phyloP scores from a whole-genome alignment of 805 yeast species.

The Wickerhamiella siamensis region DNA sequence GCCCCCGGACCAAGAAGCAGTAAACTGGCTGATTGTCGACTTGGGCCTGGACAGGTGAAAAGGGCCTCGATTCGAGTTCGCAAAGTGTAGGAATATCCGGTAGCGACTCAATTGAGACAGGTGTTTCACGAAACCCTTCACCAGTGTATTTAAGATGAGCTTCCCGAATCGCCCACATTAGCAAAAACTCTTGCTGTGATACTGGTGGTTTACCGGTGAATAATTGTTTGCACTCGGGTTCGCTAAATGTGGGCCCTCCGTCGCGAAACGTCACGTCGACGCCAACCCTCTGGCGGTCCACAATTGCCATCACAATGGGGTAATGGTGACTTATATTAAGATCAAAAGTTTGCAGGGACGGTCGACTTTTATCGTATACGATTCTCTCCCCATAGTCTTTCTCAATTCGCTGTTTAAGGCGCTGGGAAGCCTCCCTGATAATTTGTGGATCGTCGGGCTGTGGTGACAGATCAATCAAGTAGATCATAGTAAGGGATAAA shows the following conservation, averaged over 20 bases:
- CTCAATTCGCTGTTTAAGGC: constrained; percentile 9
- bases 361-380: constrained; percentile 1
- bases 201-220: constrained; percentile 5
- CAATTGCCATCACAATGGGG: constrained; percentile 10
- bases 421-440: constrained; percentile 9
- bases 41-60: not conserved
- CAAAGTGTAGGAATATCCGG: not conserved
- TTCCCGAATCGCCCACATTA: constrained; percentile 18
- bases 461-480: not conserved
- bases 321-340: constrained; percentile 15
- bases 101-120: constrained; percentile 1
- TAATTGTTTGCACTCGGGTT: constrained; percentile 6
- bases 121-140: constrained; percentile 9
- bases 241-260: constrained; percentile 8
- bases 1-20: not conserved
- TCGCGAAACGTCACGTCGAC: constrained; percentile 12
- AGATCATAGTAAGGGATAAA: too few relatives aligned
- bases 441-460: not conserved
- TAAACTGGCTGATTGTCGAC: not conserved
- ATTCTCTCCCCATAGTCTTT: constrained; percentile 3
- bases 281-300: constrained; percentile 13
- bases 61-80: not conserved
- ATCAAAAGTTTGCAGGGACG: not conserved
- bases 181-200: constrained; percentile 5
- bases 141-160: constrained; percentile 17